Evolutionary conservation across 164 flowering plant genomes (phyloP), one percentile per base, ranked within the genome.

Genomic region (Annona cherimola): DNA sequence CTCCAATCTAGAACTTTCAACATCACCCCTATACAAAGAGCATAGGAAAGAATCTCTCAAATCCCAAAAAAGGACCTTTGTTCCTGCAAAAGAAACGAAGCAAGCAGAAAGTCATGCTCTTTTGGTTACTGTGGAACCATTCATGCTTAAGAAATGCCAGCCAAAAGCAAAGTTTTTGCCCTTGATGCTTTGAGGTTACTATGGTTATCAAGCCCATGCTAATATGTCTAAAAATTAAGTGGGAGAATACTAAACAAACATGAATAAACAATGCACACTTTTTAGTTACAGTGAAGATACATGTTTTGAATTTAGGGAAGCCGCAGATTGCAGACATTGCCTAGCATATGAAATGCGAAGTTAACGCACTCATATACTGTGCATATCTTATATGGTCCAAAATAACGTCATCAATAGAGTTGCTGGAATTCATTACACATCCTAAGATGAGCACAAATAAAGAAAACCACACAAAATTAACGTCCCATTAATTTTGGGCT

Each of bases 31-130:
- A 78, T 93, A 93, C 72, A 93, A 75, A 45, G 70, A 73, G 72
- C 65, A 82, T 26, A 93, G 78, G 76, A 89, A 87, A 16, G 78
- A 68, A 42, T 90, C 85, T 70, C 92, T 86, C 75, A 93, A 73
- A 76, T 91, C 98, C 93, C 91, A 91, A 74, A 88, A 93, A 44
- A 91, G 81, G 72, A 84, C 81, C 83, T 79, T 89, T 77, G 86
- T 77, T 69, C 93, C 98, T 93, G 70, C 42, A 80, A 72, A 77
- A 41, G 11, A 70, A 63, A 68, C 59, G 40, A 16, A 71, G 54
- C 61, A 42, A 42, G 43, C 69, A 62, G 2, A 19, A 18, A 61
- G 63, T 62, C 45, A 40, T 6, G 18, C 16, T 61, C 55, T 79
- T 8, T 50, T 8, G 41, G 12, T 20, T 20, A 9, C 7, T 20